Base-by-base conservation (phyloP, 1,139 yeast genomes). In the Scheffersomyces titani region DNA sequence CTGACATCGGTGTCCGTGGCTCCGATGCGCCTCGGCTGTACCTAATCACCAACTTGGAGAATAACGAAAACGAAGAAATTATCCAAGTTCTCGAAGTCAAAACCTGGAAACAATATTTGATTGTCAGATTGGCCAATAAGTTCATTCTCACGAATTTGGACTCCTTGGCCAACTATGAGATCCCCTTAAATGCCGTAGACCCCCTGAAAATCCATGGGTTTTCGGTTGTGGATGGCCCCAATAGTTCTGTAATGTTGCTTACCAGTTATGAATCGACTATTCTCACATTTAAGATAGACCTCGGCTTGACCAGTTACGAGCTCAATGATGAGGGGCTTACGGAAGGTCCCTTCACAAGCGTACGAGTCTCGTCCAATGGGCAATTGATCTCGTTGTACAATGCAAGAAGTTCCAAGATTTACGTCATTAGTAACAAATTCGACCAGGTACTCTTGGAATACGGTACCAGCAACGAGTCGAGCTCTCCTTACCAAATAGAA, bases 281-380 rank as follows among this genome's bases (percentile, higher is more conserved):
- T 3, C 57, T 73, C 19, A 65, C 74, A 1, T 56, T 75, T 36
- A 63, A 63, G 16, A 58, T 77, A 7, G 77, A 76, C 58, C 54
- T 74, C 2, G 61, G 55, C 2, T 58, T 69, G 19, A 54, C 57
- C 3, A 63, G 65, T 7, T 75, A 63, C 57, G 76, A 73, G 54
- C 54, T 72, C 5, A 59, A 64, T 1, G 82, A 80, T 58, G 76
- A 78, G 56, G 68, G 65, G 57, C 64, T 80, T 11, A 80, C 84
- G 1, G 85, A 84, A 59, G 90, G 91, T 0, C 89, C 90, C 1
- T 88, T 88, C 66, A 71, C 76, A 0, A 66, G 70, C 13, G 75
- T 90, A 5, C 64, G 82, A 0, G 75, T 83, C 0, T 85, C 96
- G 0, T 87, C 92, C 0, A 86, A 85, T 66, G 82, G 85, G 1